phyloP scores from a whole-genome alignment of 805 yeast genomes.

The Candida ortonii region DNA sequence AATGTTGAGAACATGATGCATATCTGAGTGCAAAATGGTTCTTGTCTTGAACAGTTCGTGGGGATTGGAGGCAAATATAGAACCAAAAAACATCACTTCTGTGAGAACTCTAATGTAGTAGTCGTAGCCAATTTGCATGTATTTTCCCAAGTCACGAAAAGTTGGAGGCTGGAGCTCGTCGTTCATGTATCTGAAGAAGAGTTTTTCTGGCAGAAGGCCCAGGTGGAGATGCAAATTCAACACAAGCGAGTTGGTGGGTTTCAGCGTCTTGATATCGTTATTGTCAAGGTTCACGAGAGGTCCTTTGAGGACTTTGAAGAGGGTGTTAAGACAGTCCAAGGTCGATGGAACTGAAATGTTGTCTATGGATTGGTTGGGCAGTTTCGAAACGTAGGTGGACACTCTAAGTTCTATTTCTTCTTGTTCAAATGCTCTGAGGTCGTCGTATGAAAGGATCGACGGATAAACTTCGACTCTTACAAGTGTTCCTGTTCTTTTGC shows the following conservation, averaged over 20 bases:
- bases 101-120: constrained; percentile 50
- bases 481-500: constrained; percentile 43
- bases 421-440: constrained; percentile 45
- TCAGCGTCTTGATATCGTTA: constrained; percentile 54
- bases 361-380: constrained; percentile 8
- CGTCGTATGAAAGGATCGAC: constrained; percentile 48
- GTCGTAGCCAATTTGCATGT: constrained; percentile 37
- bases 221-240: constrained; percentile 60
- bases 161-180: constrained; percentile 32
- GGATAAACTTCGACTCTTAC: constrained; percentile 52
- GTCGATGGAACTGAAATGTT: constrained; percentile 44
- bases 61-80: constrained; percentile 23
- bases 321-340: constrained; percentile 55
- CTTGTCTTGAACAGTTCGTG: constrained; percentile 20
- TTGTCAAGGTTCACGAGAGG: constrained; percentile 49
- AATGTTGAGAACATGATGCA: constrained; percentile 22
- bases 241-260: constrained; percentile 42
- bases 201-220: constrained; percentile 43
- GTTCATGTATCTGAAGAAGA: constrained; percentile 41
- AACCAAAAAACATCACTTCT: constrained; percentile 50
- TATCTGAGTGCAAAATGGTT: constrained; percentile 16
- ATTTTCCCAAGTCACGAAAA: constrained; percentile 27
- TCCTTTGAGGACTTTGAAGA: constrained; percentile 63
- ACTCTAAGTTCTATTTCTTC: constrained; percentile 53
- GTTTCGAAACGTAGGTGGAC: constrained; percentile 31